phyloP scores from a whole-genome alignment of 2,329 filamentous ascomycete species.

The Botrytis elliptica region DNA sequence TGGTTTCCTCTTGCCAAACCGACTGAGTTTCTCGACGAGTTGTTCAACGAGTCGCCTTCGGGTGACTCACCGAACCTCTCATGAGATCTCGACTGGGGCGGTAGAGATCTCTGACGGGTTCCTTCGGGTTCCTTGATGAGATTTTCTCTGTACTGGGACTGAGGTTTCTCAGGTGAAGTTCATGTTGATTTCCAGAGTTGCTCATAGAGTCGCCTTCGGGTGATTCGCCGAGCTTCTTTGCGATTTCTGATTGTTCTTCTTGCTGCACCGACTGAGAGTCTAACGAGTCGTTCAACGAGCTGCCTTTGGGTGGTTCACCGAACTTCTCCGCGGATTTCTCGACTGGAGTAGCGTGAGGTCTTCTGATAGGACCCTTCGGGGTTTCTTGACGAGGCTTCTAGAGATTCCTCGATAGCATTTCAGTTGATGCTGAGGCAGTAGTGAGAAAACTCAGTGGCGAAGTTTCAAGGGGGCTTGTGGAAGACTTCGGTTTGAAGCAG shows the following conservation, averaged over 20 bases:
- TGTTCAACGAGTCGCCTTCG: not conserved
- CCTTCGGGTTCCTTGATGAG: constrained; percentile 6
- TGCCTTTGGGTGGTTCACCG: not conserved
- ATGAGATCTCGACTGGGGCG: not conserved
- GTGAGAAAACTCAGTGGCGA: constrained; percentile 4
- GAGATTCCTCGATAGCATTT: constrained; percentile 4
- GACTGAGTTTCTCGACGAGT: constrained; percentile 2
- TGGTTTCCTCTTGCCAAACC: constrained; percentile 4
- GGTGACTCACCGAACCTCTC: not conserved
- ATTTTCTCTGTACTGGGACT: constrained; percentile 13
- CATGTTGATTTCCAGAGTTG: constrained; percentile 5
- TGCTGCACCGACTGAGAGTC: constrained; percentile 7
- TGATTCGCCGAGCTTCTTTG: not conserved
- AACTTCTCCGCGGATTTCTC: constrained; percentile 9
- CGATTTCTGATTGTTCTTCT: constrained; percentile 11
- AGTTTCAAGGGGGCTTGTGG: constrained; percentile 8
- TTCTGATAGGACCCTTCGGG: constrained; percentile 1
- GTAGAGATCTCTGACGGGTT: not conserved
- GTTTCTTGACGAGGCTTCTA: not conserved
- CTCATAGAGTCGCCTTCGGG: not conserved
- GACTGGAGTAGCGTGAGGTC: not conserved
- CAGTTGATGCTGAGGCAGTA: constrained; percentile 19
- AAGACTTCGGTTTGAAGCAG: constrained; percentile 9
- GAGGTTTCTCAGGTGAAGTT: constrained; percentile 6
- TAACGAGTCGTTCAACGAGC: not conserved